Conservation (phyloP, 2,329 filamentous ascomycete species). For the Ophioceras dolichostomum region DNA sequence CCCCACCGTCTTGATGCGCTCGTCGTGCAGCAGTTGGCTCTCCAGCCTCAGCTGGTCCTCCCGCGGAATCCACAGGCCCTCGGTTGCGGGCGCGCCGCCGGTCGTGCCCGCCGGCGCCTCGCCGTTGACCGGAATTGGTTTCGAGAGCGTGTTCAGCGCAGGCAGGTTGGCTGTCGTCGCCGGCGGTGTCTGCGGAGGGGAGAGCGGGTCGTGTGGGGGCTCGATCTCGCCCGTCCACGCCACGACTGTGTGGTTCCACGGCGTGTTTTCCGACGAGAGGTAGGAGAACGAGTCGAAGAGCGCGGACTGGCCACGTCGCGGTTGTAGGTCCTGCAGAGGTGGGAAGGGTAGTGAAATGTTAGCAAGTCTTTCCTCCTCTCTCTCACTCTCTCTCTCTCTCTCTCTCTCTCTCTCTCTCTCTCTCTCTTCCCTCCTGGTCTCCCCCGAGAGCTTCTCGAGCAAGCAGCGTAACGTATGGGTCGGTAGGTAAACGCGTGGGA, state of each 20-base stretch:
- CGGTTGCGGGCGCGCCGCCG: constrained; percentile 44
- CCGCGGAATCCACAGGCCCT: constrained; percentile 59
- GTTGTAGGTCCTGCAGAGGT: constrained; percentile 51
- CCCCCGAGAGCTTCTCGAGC: too few relatives aligned
- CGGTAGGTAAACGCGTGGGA: constrained; percentile 7
- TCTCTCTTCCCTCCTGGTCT: neutral
- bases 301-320: constrained; percentile 77
- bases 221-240: constrained; percentile 91
- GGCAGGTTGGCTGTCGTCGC: constrained; percentile 36
- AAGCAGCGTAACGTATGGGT: neutral
- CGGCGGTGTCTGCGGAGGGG: constrained; percentile 34
- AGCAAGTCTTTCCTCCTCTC: constrained; percentile 4
- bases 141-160: constrained; percentile 61
- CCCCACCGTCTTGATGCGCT: constrained; percentile 67
- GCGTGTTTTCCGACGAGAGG: constrained; percentile 69
- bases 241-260: constrained; percentile 86
- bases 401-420: neutral
- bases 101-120: constrained; percentile 41
- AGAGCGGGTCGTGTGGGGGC: constrained; percentile 28
- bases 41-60: constrained; percentile 65
- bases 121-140: constrained; percentile 65
- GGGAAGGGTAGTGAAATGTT: constrained; percentile 9
- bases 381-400: neutral
- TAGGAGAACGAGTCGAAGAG: constrained; percentile 85
- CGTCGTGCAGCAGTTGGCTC: constrained; percentile 57